Base-by-base conservation (phyloP, 2,329 filamentous ascomycete species). In the Talaromyces sp. region DNA sequence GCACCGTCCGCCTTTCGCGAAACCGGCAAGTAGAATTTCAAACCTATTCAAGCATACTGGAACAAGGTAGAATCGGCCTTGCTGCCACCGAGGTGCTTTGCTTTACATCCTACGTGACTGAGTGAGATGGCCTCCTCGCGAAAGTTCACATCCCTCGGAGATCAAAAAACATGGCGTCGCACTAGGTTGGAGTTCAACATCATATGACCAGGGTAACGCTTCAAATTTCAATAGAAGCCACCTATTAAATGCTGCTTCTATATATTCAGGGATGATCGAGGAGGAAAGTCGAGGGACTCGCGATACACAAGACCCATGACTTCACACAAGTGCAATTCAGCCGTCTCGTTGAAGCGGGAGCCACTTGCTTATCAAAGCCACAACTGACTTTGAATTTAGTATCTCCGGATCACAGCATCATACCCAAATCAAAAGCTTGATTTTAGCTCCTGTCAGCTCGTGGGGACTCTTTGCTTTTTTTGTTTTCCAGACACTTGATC, bases 121-220 rank as follows among this genome's bases (percentile, higher is more conserved):
- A 21, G n/a, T 52, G 16, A 14, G 14, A 31, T 40, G 35, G 35
- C 18, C 21, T 18, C 39, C 31, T 42, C 44, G 8, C 3, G 21
- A 31, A 44, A 58, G 12, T 42, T 16, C 16, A 44, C 37, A 44
- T 44, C 35, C 55, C 55, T 58, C 55, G 55, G 55, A 58, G 55
- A 58, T 58, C 55, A 18, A 7, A 18, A 44, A 58, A 21, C 37
- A 42, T 58, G 55, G 55, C 37, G 44, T 58, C 55, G 37, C 37
- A 40, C 37, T 58, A 58, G 21, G n/a, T 31, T n/a, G 21, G 39
- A 16, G 55, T 21, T n/a, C 21, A 25, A 21, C 23, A 44, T 42
- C 42, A 18, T 39, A 44, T 18, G 37, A n/a, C n/a, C n/a, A n/a
- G n/a, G n/a, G n/a, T n/a, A n/a, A n/a, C n/a, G n/a, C n/a, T n/a